Conservation (phyloP, 805 yeast species). For the Wickerhamiella alocasiicola region DNA sequence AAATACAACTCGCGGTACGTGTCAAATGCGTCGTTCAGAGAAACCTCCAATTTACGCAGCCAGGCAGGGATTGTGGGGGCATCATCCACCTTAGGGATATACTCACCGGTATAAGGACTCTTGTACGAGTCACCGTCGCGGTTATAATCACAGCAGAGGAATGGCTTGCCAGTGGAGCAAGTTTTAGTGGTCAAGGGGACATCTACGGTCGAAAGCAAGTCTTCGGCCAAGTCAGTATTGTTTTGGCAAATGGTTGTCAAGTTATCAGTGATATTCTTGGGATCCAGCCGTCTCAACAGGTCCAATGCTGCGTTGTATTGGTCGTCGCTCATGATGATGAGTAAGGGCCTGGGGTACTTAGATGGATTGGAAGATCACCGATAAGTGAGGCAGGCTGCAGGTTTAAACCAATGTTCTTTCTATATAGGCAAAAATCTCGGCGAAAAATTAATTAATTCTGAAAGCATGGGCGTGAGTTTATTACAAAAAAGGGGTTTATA, state of each 20-base stretch:
- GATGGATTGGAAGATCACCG: not conserved
- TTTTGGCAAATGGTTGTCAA: conserved; percentile 37
- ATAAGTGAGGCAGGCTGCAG: too few relatives aligned
- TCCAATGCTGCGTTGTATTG: conserved; percentile 69
- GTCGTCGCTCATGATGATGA: conserved; percentile 32
- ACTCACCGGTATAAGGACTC: conserved; percentile 80
- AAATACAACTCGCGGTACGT: conserved; percentile 86
- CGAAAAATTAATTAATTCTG: too few relatives aligned
- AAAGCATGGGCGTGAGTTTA: too few relatives aligned
- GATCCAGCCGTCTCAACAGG: conserved; percentile 62
- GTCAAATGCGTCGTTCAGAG: conserved; percentile 84
- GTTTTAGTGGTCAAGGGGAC: conserved; percentile 52
- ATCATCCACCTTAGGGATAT: conserved; percentile 42
- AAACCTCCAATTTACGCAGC: conserved; percentile 61
- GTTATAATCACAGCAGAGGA: conserved; percentile 82
- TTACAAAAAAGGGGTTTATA: too few relatives aligned
- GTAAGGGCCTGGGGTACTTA: too few relatives aligned
- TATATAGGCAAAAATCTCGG: too few relatives aligned
- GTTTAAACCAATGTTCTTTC: too few relatives aligned
- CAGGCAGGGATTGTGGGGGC: conserved; percentile 52
- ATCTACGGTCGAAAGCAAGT: conserved; percentile 74
- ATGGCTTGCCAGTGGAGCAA: conserved; percentile 46
- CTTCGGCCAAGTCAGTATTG: conserved; percentile 69
- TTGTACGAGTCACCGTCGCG: conserved; percentile 88
- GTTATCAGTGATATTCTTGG: conserved; percentile 41